These are phyloP conservation scores for Phyllosticta citribraziliensis DNA, from an alignment of 2,329 filamentous ascomycete genomes.

Conservation along the genomic window DNA sequence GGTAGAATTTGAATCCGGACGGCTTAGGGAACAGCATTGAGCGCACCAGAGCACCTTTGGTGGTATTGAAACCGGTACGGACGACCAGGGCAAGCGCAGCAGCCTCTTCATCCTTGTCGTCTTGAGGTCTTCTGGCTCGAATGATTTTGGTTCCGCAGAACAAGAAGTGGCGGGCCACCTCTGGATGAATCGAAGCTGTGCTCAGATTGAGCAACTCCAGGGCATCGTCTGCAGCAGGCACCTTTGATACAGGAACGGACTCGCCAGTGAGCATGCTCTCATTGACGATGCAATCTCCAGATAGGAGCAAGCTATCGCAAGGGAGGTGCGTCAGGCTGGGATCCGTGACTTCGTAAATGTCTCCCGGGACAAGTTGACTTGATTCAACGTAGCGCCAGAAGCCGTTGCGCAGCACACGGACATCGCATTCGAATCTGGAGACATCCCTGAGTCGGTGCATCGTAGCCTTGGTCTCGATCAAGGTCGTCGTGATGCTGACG, in stretches of 20 bases:
- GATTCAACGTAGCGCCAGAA: constrained; percentile 91
- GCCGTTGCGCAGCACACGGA: constrained; percentile 83
- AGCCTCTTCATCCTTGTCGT: constrained; percentile 75
- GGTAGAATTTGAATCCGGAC: constrained; percentile 96
- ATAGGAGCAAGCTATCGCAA: constrained; percentile 81
- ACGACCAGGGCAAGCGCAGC: constrained; percentile 87
- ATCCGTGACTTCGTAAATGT: constrained; percentile 95
- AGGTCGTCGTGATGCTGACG: constrained; percentile 79
- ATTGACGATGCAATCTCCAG: constrained; percentile 95
- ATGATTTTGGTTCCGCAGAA: constrained; percentile 96
- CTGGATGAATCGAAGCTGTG: constrained; percentile 71
- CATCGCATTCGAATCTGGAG: constrained; percentile 88
- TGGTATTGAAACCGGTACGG: constrained; percentile 93
- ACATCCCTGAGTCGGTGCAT: constrained; percentile 87
- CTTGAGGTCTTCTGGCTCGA: constrained; percentile 76
- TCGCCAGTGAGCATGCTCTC: constrained; percentile 98
- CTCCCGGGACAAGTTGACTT: constrained; percentile 82
- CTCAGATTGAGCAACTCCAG: constrained; percentile 67
- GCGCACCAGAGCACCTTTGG: constrained; percentile 86
- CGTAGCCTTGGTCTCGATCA: constrained; percentile 84
- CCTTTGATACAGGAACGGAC: constrained; percentile 92
- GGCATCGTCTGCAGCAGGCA: constrained; percentile 70
- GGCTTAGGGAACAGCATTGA: constrained; percentile 99
- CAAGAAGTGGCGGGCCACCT: constrained; percentile 78
- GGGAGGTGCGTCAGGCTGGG: constrained; percentile 81